Percentiles rank a stretch among this genome's conserved stretches.
These are phyloP conservation scores for Ophiosphaerella herpotricha DNA, from an alignment of 2,329 filamentous ascomycete genomes.

Conservation along the genomic window DNA sequence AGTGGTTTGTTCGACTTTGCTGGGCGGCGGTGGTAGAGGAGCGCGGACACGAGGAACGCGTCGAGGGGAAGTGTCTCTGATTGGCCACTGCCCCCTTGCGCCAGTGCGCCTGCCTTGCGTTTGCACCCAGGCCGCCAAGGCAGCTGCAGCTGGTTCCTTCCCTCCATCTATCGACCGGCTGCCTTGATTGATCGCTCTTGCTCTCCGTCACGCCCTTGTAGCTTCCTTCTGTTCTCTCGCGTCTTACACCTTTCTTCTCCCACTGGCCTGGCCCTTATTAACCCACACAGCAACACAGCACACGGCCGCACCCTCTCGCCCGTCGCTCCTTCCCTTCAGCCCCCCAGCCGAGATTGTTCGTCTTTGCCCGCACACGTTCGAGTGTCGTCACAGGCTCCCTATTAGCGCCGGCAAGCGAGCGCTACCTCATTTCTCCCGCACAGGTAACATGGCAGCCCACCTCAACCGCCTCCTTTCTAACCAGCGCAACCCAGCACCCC, in stretches of 20 bases:
- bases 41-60: constrained; percentile 23
- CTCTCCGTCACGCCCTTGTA: not conserved
- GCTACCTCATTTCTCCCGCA: constrained; percentile 37
- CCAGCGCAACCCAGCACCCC: constrained; percentile 11
- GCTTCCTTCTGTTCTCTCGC: not conserved
- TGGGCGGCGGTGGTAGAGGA: constrained; percentile 15
- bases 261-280: not conserved
- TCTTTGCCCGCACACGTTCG: not conserved
- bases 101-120: constrained; percentile 37
- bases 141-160: constrained; percentile 9
- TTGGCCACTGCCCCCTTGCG: constrained; percentile 28
- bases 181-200: not conserved
- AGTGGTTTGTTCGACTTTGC: constrained; percentile 3
- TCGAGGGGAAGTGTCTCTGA: constrained; percentile 12
- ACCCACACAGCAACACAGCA: not conserved
- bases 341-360: not conserved
- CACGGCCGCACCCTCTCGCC: not conserved
- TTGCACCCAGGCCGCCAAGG: constrained; percentile 14
- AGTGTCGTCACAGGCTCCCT: constrained; percentile 28
- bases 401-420: constrained; percentile 41
- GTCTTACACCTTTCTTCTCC: not conserved
- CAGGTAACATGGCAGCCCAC: constrained; percentile 36
- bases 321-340: not conserved
- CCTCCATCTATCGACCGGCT: not conserved
- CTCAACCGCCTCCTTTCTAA: constrained; percentile 30